Percentiles rank a stretch among this genome's conserved stretches.
Conservation (phyloP, 2,329 filamentous ascomycete genomes). For the Colletotrichum spaethianum region DNA sequence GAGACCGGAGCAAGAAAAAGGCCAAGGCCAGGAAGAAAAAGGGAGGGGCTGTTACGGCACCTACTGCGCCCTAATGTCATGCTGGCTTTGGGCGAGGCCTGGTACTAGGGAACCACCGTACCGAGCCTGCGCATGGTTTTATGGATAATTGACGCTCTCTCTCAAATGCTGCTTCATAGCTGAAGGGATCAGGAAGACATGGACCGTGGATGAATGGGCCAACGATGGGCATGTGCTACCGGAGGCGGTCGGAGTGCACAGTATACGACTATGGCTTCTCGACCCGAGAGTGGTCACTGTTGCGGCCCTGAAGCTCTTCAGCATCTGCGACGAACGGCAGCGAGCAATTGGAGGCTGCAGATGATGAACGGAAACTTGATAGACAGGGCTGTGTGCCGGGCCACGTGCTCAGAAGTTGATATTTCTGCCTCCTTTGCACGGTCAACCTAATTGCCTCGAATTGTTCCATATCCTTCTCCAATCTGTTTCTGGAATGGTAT, state of each 20-base stretch:
- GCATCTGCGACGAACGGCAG: background rate
- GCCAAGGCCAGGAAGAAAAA: conserved; percentile 83
- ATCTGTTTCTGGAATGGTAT: too few relatives aligned
- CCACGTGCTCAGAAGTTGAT: background rate
- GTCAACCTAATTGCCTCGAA: background rate
- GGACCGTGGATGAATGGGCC: too few relatives aligned
- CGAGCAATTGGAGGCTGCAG: background rate
- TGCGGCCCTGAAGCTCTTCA: background rate
- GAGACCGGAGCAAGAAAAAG: conserved; percentile 90
- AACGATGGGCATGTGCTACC: background rate
- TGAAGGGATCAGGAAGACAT: background rate
- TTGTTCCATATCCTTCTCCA: background rate
- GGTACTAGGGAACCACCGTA: too few relatives aligned
- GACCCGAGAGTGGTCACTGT: background rate
- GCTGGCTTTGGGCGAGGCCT: background rate
- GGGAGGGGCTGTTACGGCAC: conserved; percentile 37
- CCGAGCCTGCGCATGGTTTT: background rate
- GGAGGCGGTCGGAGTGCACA: background rate
- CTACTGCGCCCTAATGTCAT: background rate
- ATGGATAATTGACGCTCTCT: too few relatives aligned
- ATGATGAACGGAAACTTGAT: background rate
- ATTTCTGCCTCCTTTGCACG: background rate
- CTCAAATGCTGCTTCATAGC: background rate
- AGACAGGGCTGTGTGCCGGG: background rate
- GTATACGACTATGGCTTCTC: background rate